Conservation (phyloP, 2,329 filamentous ascomycete species). For the Paracamarosporium sp. region DNA sequence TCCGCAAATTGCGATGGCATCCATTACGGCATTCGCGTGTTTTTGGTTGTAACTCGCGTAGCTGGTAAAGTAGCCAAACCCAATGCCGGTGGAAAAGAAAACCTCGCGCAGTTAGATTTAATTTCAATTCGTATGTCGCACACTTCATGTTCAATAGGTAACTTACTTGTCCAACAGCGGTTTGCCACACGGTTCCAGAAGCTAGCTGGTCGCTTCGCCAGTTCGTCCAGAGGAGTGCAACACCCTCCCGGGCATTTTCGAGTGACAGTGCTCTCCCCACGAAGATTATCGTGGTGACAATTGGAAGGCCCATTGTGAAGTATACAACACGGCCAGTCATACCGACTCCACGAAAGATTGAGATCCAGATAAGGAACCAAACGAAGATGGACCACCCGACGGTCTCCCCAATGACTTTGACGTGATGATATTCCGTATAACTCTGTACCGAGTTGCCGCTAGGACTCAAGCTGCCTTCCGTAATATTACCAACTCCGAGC, state of each 20-base stretch:
- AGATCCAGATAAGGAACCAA: slow-evolving; percentile 17
- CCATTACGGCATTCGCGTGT: slow-evolving; percentile 66
- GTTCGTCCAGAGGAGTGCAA: slow-evolving; percentile 57
- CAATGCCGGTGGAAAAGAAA: slow-evolving; percentile 66
- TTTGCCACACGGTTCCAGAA: slow-evolving; percentile 63
- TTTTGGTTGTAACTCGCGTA: slow-evolving; percentile 65
- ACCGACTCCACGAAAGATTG: slow-evolving; percentile 24
- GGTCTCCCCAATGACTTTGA: slow-evolving; percentile 57
- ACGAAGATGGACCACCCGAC: slow-evolving; percentile 28
- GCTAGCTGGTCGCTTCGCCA: slow-evolving; percentile 60
- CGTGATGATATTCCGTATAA: slow-evolving; percentile 57
- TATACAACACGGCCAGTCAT: slow-evolving; percentile 27
- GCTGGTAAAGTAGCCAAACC: slow-evolving; percentile 63
- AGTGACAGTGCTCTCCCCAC: slow-evolving; percentile 19
- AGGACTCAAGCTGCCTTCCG: slow-evolving; percentile 40
- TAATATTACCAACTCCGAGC: slow-evolving; percentile 55
- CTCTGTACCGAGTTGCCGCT: slow-evolving; percentile 49
- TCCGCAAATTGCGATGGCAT: slow-evolving; percentile 62
- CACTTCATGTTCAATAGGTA: too few species aligned
- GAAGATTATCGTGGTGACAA: slow-evolving; percentile 20
- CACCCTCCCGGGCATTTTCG: slow-evolving; percentile 60
- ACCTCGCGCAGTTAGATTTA: slow-evolving; percentile 37
- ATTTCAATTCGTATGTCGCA: not conserved
- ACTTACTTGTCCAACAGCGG: slow-evolving; percentile 59
- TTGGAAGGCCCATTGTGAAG: slow-evolving; percentile 28